Base-by-base conservation (phyloP, 2,329 filamentous ascomycete species). In the Chaetomium olivaceum region DNA sequence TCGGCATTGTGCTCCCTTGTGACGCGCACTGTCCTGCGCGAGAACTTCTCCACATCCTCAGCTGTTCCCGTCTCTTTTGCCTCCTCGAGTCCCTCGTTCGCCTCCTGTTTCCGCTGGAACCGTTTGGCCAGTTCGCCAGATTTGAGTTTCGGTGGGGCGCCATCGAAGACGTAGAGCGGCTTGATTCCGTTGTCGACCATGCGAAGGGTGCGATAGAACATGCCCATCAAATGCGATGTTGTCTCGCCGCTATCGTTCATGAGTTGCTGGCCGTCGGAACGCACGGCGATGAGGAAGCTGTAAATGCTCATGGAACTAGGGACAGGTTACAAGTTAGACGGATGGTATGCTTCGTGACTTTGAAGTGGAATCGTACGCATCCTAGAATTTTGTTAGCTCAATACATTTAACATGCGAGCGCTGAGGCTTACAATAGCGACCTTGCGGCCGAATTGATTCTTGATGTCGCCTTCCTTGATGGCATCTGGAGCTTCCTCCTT, bases 131-230 rank as follows among this genome's bases (percentile, higher is more conserved):
- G 84, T 80, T 99, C 95, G 69, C 95, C 95, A 0, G 93, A 97
- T 81, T 99, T 99, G 76, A 99, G 89, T 78, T 97, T 98, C 0
- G 95, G 95, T 21, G 95, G 95, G 11, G 93, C 93, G 65, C 95
- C 95, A 73, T 99, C 95, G 77, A 99, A 99, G 65, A 99, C 94
- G 78, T 97, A 99, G 71, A 99, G 86, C 1, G 95, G 95, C 77
- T 99, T 99, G 82, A 99, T 98, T 65, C 95, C 95, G 74, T 97
- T 98, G 80, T 99, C 95, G 74, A 98, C 92, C 81, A 99, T 98
- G 73, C 95, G 93, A 7, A 99, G 85, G 2, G 95, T 99, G 73
- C 95, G 93, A 83, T 99, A 99, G 83, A 99, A 99, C 89, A 99
- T 94, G 75, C 95, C 95, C 93, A 99, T 98, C 19, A 99, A 82